Conservation (phyloP, 2,329 filamentous ascomycete genomes). For the Pseudogymnoascus sp. region DNA sequence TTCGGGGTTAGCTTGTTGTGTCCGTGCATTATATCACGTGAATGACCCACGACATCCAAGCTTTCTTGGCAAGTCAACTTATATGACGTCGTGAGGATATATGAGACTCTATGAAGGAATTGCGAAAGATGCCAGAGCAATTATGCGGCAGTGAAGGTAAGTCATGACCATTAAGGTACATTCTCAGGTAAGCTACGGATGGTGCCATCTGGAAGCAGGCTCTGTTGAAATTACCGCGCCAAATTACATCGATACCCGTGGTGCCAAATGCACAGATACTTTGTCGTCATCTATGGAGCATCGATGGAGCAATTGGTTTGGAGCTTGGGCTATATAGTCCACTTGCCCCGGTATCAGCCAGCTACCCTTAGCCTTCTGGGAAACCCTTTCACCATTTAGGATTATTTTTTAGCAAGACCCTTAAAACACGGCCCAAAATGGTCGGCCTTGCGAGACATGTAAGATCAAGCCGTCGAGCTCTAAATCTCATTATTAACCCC, state of each 20-base stretch:
- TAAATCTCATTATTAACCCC: background rate
- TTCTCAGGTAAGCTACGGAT: too few species aligned
- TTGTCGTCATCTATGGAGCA: background rate
- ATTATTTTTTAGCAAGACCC: background rate
- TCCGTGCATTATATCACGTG: background rate
- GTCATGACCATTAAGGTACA: background rate
- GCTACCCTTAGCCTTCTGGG: background rate
- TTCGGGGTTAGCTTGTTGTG: background rate
- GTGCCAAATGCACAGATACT: background rate
- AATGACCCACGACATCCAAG: background rate
- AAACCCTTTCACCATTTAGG: background rate
- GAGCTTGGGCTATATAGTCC: background rate
- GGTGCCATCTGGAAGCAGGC: background rate
- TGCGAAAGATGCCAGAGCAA: background rate
- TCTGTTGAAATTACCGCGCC: background rate
- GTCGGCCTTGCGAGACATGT: conserved; percentile 5
- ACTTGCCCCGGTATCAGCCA: background rate
- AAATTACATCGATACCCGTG: background rate
- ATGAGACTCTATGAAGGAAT: background rate
- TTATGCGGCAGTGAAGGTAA: background rate
- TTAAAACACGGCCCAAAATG: background rate
- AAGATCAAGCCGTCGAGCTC: background rate
- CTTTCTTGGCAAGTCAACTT: background rate
- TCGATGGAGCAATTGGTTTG: background rate
- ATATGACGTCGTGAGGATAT: background rate